Conservation (phyloP, 106 monocot species). For the Acanthochlamys bracteata region DNA sequence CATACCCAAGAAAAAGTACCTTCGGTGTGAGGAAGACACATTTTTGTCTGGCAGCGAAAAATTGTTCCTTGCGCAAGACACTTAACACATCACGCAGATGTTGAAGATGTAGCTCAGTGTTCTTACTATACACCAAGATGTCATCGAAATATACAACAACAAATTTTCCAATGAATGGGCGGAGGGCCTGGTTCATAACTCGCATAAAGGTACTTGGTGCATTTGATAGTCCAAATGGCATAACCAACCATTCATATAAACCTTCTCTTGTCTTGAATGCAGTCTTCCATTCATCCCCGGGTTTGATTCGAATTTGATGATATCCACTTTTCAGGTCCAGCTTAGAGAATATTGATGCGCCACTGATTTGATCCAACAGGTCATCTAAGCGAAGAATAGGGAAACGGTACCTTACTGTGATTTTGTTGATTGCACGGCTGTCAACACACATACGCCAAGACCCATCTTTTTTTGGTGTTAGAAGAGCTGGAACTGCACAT, state of each 20-base stretch:
- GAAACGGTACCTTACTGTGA: conserved; percentile 11
- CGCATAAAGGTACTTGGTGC: conserved; percentile 15
- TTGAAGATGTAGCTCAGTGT: not conserved
- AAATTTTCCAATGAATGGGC: not conserved
- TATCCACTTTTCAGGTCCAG: conserved; percentile 10
- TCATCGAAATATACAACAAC: conserved; percentile 16
- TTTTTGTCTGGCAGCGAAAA: not conserved
- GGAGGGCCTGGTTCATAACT: conserved; percentile 4
- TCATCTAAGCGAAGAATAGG: conserved; percentile 6
- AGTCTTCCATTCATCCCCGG: conserved; percentile 12
- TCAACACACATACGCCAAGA: conserved; percentile 10
- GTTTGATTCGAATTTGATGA: conserved; percentile 5
- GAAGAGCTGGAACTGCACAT: conserved; percentile 9
- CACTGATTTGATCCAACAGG: not conserved
- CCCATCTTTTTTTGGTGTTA: conserved; percentile 12
- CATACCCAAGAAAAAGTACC: conserved; percentile 7
- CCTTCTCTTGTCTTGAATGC: conserved; percentile 13
- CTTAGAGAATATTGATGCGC: conserved; percentile 12
- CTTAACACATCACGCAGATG: not conserved
- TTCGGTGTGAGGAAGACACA: not conserved
- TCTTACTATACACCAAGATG: not conserved
- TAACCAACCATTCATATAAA: conserved; percentile 17
- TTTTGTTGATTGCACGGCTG: conserved; percentile 5
- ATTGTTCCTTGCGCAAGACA: not conserved
- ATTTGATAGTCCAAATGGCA: conserved; percentile 15